A percentile compares a stretch with the other conserved stretches of the same genome.
These are phyloP conservation scores for Gigaspora rosea DNA, from an alignment of 192 early-diverging fungal genomes.

Conservation along the genomic window DNA sequence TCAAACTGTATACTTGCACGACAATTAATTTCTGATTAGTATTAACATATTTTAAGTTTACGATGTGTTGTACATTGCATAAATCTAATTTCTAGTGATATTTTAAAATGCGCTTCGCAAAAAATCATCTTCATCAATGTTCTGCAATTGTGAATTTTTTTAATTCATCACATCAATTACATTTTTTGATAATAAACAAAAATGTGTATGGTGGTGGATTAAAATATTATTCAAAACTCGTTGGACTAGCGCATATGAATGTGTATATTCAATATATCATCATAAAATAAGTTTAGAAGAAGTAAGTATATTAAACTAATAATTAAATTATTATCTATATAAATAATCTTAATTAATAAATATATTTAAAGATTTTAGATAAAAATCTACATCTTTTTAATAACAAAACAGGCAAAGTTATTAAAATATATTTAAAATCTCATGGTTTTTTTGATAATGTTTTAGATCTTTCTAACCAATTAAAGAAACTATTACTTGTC, in stretches of 20 bases:
- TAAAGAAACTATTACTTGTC: too few relatives aligned
- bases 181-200: neutral
- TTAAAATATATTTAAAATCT: neutral
- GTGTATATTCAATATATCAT: neutral
- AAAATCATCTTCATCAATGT: neutral
- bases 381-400: neutral
- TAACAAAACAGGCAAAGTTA: neutral
- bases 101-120: slow-evolving; percentile 8
- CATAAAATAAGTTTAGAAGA: neutral
- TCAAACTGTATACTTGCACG: neutral
- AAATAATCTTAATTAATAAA: neutral
- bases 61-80: neutral
- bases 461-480: neutral
- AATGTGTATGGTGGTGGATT: neutral
- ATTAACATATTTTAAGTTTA: neutral
- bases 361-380: neutral
- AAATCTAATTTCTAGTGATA: neutral
- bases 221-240: neutral
- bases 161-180: neutral
- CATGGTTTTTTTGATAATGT: too few relatives aligned
- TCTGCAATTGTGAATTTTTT: neutral
- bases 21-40: slow-evolving; percentile 1
- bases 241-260: slow-evolving; percentile 6
- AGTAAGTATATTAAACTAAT: neutral
- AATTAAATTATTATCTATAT: neutral